Evolutionary conservation across 257 asterid species (phyloP), one percentile per base, ranked within the genome.

Genomic region (Prunella vulgaris): DNA sequence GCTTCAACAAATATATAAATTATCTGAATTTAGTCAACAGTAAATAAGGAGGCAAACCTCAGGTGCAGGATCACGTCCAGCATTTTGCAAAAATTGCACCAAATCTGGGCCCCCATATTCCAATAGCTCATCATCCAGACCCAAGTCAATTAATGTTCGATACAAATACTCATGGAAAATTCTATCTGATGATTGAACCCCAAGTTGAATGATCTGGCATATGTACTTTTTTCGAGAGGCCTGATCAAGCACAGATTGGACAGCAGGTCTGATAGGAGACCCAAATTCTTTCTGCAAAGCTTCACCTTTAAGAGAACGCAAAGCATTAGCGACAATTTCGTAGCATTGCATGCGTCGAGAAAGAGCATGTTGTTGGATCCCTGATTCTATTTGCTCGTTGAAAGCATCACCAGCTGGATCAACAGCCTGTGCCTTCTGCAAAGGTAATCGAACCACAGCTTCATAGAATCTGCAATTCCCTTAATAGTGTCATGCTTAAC

Each of bases 71-170:
- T 94, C 96, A 63, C 93, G 94, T 27, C 91, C 95, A 70, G 93
- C 89, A 80, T 80, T 89, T 84, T 87, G 97, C 83, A 94, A 81
- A 86, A 91, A 94, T 64, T 83, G 96, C 65, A 94, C 96, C 92
- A 94, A 79, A 76, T 91, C 99, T 14, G 97, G 93, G 27, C 97
- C 99, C 21, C 97, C 97, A 63, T 83, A 89, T 81, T 91, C 99
- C 78, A 94, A 72, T 37, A 94, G 79, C 75, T 94, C 99, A 76
- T 89, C 95, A 77, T 94, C 96, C 64, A 94, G 95, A 72, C 97
- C 96, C 56, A 89, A 75, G 60, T 85, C 95, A 46, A 94, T 89
- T 75, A 94, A 73, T 38, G 90, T 88, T 32, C 88, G 84, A 82
- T 94, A 94, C 67, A 94, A 74, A 76, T 86, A 86, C 73, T 91